A percentile compares a stretch with the other conserved stretches of the same genome.
Evolutionary conservation across 2,329 filamentous ascomycete species (phyloP).

Genomic region (Celoporthe dispersa): DNA sequence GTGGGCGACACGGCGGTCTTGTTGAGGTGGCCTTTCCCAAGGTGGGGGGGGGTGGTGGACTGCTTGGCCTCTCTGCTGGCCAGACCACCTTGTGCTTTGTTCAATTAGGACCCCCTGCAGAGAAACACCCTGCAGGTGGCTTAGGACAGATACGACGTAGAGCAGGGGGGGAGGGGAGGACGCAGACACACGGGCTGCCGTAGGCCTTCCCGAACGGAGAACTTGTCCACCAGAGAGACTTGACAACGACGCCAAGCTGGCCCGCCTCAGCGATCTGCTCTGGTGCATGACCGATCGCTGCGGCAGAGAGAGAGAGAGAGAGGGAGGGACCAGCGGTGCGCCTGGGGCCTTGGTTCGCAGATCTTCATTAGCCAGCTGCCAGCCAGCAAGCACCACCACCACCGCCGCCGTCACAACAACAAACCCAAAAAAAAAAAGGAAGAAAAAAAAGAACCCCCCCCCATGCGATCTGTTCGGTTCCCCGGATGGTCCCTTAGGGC

Average conservation of each 20-base stretch:
- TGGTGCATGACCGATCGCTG: not conserved
- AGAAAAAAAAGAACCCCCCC: not conserved
- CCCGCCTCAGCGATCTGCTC: not conserved
- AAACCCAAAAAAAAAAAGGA: not conserved
- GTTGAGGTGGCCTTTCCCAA: not conserved
- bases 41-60: not conserved
- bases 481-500: slow-evolving; percentile 10
- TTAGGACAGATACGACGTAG: not conserved
- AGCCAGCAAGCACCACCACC: no score
- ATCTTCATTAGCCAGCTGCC: slow-evolving; percentile 2
- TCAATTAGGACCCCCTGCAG: slow-evolving; percentile 7
- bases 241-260: not conserved
- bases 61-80: not conserved
- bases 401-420: not conserved
- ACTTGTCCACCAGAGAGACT: not conserved
- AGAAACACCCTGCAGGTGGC: not conserved
- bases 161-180: not conserved
- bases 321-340: not conserved
- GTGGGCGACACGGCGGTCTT: not conserved
- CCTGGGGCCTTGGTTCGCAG: not conserved
- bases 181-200: not conserved
- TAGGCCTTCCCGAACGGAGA: not conserved
- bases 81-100: slow-evolving; percentile 1
- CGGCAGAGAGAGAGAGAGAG: not conserved
- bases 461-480: slow-evolving; percentile 5